Evolutionary conservation across 2,329 filamentous ascomycete species (phyloP).

Genomic region (Xylaria sp.): DNA sequence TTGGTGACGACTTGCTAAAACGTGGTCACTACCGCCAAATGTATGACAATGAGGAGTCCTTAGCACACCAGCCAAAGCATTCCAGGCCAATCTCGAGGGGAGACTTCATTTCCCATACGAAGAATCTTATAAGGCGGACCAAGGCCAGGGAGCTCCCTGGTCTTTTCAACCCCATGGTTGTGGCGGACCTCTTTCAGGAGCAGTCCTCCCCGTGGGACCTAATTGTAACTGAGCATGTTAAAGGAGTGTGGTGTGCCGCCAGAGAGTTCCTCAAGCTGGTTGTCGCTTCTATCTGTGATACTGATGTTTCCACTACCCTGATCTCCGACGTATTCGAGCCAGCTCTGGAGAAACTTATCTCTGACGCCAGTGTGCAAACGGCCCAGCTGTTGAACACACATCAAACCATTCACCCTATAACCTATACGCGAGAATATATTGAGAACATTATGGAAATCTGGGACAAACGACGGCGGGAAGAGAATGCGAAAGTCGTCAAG

Average conservation of each 20-base stretch:
- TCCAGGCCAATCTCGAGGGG: conserved; percentile 27
- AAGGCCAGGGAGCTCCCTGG: conserved; percentile 55
- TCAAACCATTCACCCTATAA: conserved; percentile 45
- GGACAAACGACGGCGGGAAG: conserved; percentile 14
- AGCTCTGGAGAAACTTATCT: conserved; percentile 35
- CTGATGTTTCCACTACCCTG: conserved; percentile 27
- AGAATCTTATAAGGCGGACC: conserved; percentile 36
- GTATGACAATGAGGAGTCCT: neutral
- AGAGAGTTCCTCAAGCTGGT: conserved; percentile 43
- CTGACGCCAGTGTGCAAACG: conserved; percentile 37
- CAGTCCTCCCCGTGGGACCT: conserved; percentile 51
- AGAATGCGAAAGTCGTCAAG: conserved; percentile 17
- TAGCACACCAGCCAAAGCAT: neutral
- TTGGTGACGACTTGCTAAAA: conserved; percentile 39
- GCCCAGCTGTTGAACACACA: conserved; percentile 42
- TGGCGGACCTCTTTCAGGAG: conserved; percentile 54
- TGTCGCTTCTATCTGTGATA: conserved; percentile 32
- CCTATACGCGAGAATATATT: conserved; percentile 46
- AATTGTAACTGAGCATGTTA: conserved; percentile 43
- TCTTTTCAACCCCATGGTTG: conserved; percentile 54
- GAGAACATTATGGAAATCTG: conserved; percentile 33
- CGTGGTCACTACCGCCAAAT: conserved; percentile 37
- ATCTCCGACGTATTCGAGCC: conserved; percentile 36
- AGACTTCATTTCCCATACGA: conserved; percentile 38
- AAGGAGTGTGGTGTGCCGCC: conserved; percentile 42